phyloP scores from a whole-genome alignment of 345 rosid genomes.

The Dimocarpus longan region DNA sequence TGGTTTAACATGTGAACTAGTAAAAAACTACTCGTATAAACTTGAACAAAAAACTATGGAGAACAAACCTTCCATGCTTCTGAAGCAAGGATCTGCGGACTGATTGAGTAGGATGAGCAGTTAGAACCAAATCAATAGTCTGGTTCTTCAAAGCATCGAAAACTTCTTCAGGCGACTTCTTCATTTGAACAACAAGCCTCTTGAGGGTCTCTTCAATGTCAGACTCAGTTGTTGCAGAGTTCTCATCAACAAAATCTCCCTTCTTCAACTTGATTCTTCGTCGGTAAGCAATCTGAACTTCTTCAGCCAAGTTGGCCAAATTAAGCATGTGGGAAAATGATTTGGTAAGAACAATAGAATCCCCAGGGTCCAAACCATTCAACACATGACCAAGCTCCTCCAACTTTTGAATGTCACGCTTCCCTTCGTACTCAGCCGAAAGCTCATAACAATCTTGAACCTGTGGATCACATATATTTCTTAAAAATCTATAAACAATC shows the following conservation, averaged over 20 bases:
- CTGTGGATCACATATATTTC: constrained; percentile 31
- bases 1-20: background rate
- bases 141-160: constrained; percentile 96
- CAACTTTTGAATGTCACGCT: constrained; percentile 67
- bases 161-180: constrained; percentile 87
- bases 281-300: constrained; percentile 92
- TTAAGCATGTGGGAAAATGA: constrained; percentile 96
- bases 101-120: constrained; percentile 99
- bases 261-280: constrained; percentile 83
- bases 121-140: constrained; percentile 89
- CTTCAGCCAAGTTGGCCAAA: constrained; percentile 94
- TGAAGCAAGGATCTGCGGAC: constrained; percentile 95
- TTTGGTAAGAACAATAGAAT: constrained; percentile 84
- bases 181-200: constrained; percentile 71
- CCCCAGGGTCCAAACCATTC: constrained; percentile 92
- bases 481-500: background rate
- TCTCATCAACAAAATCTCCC: constrained; percentile 87
- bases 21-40: background rate
- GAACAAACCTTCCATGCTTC: constrained; percentile 85
- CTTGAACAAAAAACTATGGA: background rate
- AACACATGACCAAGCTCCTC: constrained; percentile 86
- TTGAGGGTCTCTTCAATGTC: constrained; percentile 93
- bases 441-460: constrained; percentile 97
- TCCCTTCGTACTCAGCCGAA: constrained; percentile 89
- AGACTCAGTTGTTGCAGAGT: constrained; percentile 81